A percentile compares a stretch with the other conserved stretches of the same genome.
These are phyloP conservation scores for Aspergillus niger DNA, from an alignment of 2,329 filamentous ascomycete species.

Conservation along the genomic window DNA sequence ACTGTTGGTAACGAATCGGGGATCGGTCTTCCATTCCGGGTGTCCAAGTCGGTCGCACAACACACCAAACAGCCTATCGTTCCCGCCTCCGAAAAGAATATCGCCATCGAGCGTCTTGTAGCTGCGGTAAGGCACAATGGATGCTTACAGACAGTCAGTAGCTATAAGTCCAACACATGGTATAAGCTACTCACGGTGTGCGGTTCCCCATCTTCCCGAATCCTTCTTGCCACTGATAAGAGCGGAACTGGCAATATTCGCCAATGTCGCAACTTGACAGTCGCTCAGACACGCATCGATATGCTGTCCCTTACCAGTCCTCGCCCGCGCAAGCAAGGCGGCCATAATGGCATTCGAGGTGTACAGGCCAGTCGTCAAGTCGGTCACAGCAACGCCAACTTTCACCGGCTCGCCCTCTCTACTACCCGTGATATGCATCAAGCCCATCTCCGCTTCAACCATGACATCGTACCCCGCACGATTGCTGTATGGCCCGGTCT, in stretches of 20 bases:
- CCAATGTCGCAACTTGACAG: slow-evolving; percentile 88
- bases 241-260: slow-evolving; percentile 93
- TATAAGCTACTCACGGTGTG: slow-evolving; percentile 67
- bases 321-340: slow-evolving; percentile 73
- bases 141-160: slow-evolving; percentile 60
- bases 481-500: slow-evolving; percentile 85
- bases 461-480: slow-evolving; percentile 97
- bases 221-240: slow-evolving; percentile 87
- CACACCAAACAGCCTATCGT: slow-evolving; percentile 63
- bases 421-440: slow-evolving; percentile 97
- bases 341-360: slow-evolving; percentile 96
- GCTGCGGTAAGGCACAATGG: slow-evolving; percentile 91
- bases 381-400: slow-evolving; percentile 94
- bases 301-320: slow-evolving; percentile 81
- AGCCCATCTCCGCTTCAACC: slow-evolving; percentile 96
- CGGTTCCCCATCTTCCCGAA: slow-evolving; percentile 89
- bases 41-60: slow-evolving; percentile 60
- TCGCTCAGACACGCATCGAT: slow-evolving; percentile 91
- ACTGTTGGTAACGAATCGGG: slow-evolving; percentile 61
- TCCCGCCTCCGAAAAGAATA: slow-evolving; percentile 65
- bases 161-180: neutral
- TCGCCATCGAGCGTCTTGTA: slow-evolving; percentile 68
- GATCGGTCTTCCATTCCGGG: slow-evolving; percentile 60
- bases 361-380: slow-evolving; percentile 92
- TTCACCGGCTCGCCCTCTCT: slow-evolving; percentile 91